A percentile compares a stretch with the other conserved stretches of the same genome.
Evolutionary conservation across 2,329 filamentous ascomycete species (phyloP).

Genomic region (Pyricularia sp.): DNA sequence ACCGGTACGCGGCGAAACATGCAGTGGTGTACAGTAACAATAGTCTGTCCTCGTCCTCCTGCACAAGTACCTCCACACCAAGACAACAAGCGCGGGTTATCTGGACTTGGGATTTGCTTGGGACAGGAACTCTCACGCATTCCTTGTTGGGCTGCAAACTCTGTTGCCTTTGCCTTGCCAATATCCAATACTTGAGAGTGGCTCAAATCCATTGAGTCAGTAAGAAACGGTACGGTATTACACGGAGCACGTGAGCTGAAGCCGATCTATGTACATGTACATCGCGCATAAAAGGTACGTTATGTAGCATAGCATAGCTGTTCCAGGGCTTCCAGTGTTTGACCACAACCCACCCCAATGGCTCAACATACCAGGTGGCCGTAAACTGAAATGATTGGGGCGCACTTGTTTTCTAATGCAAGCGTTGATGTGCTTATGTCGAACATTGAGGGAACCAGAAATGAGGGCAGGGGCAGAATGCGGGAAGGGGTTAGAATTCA

Average conservation of each 20-base stretch:
- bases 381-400: background rate
- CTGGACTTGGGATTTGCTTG: background rate
- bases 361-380: background rate
- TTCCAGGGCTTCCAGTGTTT: background rate
- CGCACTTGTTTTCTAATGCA: background rate
- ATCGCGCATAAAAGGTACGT: too few species aligned
- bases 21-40: background rate
- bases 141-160: background rate
- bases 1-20: background rate
- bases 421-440: background rate
- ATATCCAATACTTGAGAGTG: background rate
- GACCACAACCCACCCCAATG: background rate
- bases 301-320: background rate
- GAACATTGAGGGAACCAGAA: background rate
- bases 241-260: background rate
- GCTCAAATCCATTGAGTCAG: background rate
- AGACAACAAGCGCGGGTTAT: background rate
- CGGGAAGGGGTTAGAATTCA: background rate
- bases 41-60: background rate
- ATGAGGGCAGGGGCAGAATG: too few species aligned
- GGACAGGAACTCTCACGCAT: background rate
- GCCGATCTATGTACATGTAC: background rate
- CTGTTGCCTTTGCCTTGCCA: background rate
- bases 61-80: background rate
- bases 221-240: background rate